phyloP scores from a whole-genome alignment of 495 filamentous ascomycete genomes.

The Sabuloglossum arenarium region DNA sequence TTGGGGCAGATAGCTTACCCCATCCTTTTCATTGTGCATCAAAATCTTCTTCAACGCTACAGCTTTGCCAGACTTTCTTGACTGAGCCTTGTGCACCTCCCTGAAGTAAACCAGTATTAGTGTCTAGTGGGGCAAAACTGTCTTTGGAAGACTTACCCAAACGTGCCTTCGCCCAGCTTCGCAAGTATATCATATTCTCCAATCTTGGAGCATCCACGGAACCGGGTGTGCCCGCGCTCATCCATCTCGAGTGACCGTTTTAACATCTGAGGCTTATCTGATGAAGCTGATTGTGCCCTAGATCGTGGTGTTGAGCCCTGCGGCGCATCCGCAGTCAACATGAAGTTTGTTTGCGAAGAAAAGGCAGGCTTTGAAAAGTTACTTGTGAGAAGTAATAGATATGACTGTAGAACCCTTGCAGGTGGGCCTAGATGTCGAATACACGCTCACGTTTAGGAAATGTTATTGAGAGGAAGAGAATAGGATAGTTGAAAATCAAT shows the following conservation, averaged over 20 bases:
- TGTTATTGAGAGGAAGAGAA: background rate
- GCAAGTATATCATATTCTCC: slow-evolving; percentile 68
- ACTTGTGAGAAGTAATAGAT: background rate
- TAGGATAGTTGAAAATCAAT: background rate
- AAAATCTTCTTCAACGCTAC: slow-evolving; percentile 91
- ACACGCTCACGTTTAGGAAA: background rate
- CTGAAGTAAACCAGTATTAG: slow-evolving; percentile 21
- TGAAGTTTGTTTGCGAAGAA: background rate
- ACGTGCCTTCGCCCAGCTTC: slow-evolving; percentile 94
- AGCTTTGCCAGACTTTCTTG: slow-evolving; percentile 44
- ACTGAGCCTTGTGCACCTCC: slow-evolving; percentile 80
- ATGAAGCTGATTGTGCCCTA: background rate
- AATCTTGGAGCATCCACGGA: slow-evolving; percentile 73
- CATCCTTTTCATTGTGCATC: slow-evolving; percentile 72
- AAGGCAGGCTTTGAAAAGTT: background rate
- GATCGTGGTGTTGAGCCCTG: background rate
- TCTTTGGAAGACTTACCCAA: slow-evolving; percentile 42
- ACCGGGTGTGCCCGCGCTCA: slow-evolving; percentile 25
- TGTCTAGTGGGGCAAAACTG: background rate
- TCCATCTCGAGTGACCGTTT: slow-evolving; percentile 3
- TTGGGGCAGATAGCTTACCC: slow-evolving; percentile 27
- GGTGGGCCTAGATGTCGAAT: background rate
- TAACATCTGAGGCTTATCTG: background rate
- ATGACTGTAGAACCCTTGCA: background rate
- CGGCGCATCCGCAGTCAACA: background rate